A percentile compares a stretch with the other conserved stretches of the same genome.
These are phyloP conservation scores for Forsythia suspensa DNA, from an alignment of 257 asterid genomes.

Conservation along the genomic window DNA sequence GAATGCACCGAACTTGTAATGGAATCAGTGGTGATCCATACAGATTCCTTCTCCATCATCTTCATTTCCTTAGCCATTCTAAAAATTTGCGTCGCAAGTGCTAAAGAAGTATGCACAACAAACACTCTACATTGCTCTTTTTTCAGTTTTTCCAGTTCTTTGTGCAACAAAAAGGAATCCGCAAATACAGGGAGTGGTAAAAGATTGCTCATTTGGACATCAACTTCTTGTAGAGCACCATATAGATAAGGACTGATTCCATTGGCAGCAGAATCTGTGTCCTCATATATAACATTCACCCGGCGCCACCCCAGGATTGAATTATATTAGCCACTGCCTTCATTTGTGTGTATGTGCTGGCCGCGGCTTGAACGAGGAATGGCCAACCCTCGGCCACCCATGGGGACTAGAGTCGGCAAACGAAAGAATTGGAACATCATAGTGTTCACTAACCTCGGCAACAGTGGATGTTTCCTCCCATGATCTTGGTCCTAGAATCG, in stretches of 20 bases:
- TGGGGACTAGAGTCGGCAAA: constrained; percentile 31
- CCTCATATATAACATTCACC: constrained; percentile 46
- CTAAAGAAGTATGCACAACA: constrained; percentile 29
- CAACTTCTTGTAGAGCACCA: constrained; percentile 25
- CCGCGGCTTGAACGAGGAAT: constrained; percentile 33
- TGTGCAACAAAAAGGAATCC: constrained; percentile 11
- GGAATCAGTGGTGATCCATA: constrained; percentile 41
- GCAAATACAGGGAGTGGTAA: constrained; percentile 22
- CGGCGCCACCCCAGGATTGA: constrained; percentile 32
- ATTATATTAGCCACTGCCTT: constrained; percentile 31
- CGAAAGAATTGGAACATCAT: constrained; percentile 30
- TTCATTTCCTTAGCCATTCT: constrained; percentile 29
- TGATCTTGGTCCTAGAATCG: constrained; percentile 41
- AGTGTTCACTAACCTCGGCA: constrained; percentile 31
- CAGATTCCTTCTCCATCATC: constrained; percentile 38
- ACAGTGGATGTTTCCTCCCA: constrained; percentile 45
- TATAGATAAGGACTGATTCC: constrained; percentile 30
- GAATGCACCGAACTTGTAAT: constrained; percentile 31
- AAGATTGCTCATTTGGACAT: constrained; percentile 28
- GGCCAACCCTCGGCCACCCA: constrained; percentile 41
- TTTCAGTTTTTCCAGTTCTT: constrained; percentile 28
- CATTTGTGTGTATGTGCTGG: constrained; percentile 30
- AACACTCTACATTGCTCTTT: constrained; percentile 38
- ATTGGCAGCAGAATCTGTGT: constrained; percentile 21
- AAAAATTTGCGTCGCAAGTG: constrained; percentile 25